These are phyloP conservation scores for Colletotrichum simmondsii DNA, from an alignment of 2,329 filamentous ascomycete genomes.

Conservation along the genomic window DNA sequence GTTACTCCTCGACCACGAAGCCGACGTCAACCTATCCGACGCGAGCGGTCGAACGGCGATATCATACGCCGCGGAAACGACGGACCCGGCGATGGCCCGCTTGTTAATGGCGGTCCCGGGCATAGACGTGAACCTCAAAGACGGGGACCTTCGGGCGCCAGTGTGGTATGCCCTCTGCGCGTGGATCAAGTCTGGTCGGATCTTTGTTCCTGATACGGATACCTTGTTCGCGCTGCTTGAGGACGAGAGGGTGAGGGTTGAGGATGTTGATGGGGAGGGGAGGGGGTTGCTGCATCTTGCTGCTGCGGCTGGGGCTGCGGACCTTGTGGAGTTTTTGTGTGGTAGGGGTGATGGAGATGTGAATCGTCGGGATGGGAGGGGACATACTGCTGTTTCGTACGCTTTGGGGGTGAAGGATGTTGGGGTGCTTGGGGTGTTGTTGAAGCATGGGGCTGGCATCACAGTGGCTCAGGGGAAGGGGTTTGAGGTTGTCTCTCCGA, in stretches of 20 bases:
- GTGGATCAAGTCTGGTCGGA: background rate
- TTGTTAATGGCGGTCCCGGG: background rate
- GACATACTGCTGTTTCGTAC: background rate
- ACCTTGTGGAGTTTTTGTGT: background rate
- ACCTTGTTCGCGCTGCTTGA: background rate
- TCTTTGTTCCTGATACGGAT: background rate
- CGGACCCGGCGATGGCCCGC: background rate
- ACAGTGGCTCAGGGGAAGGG: background rate
- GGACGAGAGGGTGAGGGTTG: background rate
- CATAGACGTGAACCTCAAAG: background rate
- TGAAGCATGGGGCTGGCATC: background rate
- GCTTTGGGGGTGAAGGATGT: background rate
- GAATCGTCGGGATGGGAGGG: background rate
- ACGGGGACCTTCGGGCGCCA: background rate
- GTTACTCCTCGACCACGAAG: background rate
- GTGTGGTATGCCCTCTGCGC: background rate
- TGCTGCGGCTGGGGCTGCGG: background rate
- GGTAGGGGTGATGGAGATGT: background rate
- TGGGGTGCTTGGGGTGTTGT: background rate
- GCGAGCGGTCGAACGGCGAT: background rate
- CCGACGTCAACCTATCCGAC: background rate
- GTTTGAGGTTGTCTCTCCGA: background rate
- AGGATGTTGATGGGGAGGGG: background rate
- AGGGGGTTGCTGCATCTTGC: background rate
- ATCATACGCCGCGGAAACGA: background rate